These are phyloP conservation scores for Penicillium bialowiezense DNA, from an alignment of 495 filamentous ascomycete genomes.

Conservation along the genomic window DNA sequence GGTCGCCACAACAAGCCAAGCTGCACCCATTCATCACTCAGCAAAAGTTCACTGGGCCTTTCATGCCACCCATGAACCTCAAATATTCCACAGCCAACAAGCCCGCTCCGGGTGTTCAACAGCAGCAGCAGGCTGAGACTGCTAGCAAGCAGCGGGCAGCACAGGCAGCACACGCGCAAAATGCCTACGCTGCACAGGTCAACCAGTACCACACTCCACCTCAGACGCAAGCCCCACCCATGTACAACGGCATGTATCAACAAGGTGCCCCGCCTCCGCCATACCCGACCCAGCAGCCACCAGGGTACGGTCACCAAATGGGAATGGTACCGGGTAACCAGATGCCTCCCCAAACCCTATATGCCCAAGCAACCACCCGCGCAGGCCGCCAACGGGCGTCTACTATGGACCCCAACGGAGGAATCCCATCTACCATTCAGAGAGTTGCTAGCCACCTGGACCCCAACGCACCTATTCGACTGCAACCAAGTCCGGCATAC, in stretches of 20 bases:
- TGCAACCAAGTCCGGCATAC: slow-evolving; percentile 96
- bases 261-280: slow-evolving; percentile 82
- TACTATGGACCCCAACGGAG: slow-evolving; percentile 91
- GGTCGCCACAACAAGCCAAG: slow-evolving; percentile 97
- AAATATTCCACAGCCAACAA: slow-evolving; percentile 78
- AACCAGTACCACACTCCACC: slow-evolving; percentile 50
- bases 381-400: slow-evolving; percentile 86
- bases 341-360: slow-evolving; percentile 68
- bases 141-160: slow-evolving; percentile 80
- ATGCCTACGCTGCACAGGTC: slow-evolving; percentile 58
- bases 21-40: slow-evolving; percentile 99
- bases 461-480: slow-evolving; percentile 86
- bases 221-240: slow-evolving; percentile 51
- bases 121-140: slow-evolving; percentile 92
- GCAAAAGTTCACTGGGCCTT: slow-evolving; percentile 92
- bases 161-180: slow-evolving; percentile 59
- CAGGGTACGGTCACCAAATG: slow-evolving; percentile 72
- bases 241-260: slow-evolving; percentile 81
- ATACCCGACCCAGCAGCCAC: slow-evolving; percentile 72
- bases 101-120: slow-evolving; percentile 94
- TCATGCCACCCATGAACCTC: slow-evolving; percentile 96
- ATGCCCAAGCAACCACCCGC: slow-evolving; percentile 79
- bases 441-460: slow-evolving; percentile 96
- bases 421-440: slow-evolving; percentile 90
- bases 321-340: slow-evolving; percentile 62